phyloP scores from a whole-genome alignment of 352 stramenopile species.

The Globisporangium apiculatum region DNA sequence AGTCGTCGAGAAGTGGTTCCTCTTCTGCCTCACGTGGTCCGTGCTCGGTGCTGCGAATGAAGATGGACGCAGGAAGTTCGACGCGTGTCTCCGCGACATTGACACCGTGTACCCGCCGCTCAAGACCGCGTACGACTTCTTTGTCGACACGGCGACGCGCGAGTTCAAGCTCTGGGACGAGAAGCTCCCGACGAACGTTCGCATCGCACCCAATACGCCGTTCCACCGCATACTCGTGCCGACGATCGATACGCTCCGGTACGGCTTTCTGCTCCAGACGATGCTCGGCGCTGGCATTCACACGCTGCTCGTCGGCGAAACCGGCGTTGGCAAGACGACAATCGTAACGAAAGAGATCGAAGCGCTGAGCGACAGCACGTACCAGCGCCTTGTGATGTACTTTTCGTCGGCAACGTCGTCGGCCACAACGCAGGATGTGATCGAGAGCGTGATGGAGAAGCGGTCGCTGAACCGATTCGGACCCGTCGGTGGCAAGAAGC shows the following conservation, averaged over 20 bases:
- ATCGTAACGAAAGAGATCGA: conserved; percentile 81
- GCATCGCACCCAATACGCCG: conserved; percentile 54
- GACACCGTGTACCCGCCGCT: conserved; percentile 89
- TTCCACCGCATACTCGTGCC: conserved; percentile 88
- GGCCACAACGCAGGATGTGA: conserved; percentile 84
- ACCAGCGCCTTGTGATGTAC: conserved; percentile 78
- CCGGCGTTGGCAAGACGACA: conserved; percentile 87
- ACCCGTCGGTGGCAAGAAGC: conserved; percentile 78
- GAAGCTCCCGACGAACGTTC: conserved; percentile 69
- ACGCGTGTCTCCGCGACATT: conserved; percentile 88
- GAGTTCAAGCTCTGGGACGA: conserved; percentile 86
- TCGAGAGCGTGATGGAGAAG: conserved; percentile 90
- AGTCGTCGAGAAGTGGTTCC: conserved; percentile 77
- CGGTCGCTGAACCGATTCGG: conserved; percentile 85
- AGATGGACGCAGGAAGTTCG: conserved; percentile 76
- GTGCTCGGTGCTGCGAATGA: conserved; percentile 84
- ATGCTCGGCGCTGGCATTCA: conserved; percentile 70
- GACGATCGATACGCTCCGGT: conserved; percentile 78
- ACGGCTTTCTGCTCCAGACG: conserved; percentile 76
- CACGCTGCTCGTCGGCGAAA: conserved; percentile 85
- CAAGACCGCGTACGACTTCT: conserved; percentile 93
- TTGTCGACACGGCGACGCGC: conserved; percentile 65
- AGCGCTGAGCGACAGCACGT: conserved; percentile 58
- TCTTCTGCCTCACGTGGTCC: conserved; percentile 84
- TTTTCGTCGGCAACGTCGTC: conserved; percentile 88